Evolutionary conservation across 2,329 filamentous ascomycete genomes (phyloP), one percentile per base, ranked within the genome.

Genomic region (Neospermospora avenae): DNA sequence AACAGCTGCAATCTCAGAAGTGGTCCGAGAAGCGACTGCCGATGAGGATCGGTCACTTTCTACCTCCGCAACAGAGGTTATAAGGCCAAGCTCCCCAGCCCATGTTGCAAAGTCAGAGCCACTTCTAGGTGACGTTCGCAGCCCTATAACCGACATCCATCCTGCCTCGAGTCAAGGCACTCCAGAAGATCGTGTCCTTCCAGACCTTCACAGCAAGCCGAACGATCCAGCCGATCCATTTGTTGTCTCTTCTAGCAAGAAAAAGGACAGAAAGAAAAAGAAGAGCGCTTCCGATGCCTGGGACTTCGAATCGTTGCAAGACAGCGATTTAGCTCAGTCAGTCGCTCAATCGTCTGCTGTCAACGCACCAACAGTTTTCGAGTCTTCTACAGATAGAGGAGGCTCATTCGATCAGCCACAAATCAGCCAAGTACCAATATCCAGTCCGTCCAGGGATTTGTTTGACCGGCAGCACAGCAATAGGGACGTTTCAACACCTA

Each of bases 381-480:
- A 61, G 25, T 22, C 62, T 39, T 48, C 48, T 44, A 20, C 37
- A 3, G 49, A 59, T 18, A 61, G 49, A 42, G 44, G 25, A 42
- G 46, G 56, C 28, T 62, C 59, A 14, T 61, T 63, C 28, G 58
- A 63, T 34, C 25, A 39, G 18, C 39, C 58, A 20, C 61, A 60
- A 58, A 61, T 62, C 24, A 55, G 45, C 45, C 57, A 59, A 39
- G 59, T 62, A 58, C 48, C 61, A 54, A 60, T 63, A 37, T 59
- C 57, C 4, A 54, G 57, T 31, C 53, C 64, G 35, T 52, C 57
- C 48, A 60, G 41, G 42, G 31, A 56, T 18, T 55, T 34, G 24
- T 28, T 42, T 25, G 42, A 56, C 5, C 41, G 48, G 24, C 25
- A 58, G 18, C 24, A 57, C 6, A 25, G 22, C 24, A 53, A 63